phyloP scores from a whole-genome alignment of 805 yeast genomes.

The Jamesozyma spencerorum region DNA sequence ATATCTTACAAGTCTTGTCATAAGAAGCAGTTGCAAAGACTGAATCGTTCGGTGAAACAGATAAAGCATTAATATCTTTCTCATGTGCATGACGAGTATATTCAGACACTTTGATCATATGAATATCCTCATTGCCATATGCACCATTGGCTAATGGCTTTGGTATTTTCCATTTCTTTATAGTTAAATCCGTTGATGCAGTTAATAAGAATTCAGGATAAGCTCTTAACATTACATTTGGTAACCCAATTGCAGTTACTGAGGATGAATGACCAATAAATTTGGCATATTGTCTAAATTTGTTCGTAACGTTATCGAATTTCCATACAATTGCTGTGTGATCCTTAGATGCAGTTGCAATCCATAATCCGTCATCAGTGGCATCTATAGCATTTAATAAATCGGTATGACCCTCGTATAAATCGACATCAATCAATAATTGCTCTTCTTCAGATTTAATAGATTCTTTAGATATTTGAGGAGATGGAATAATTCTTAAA shows the following conservation, averaged over 20 bases:
- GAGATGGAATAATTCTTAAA: constrained; percentile 54
- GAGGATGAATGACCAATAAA: constrained; percentile 84
- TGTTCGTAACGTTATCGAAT: constrained; percentile 37
- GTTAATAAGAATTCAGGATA: constrained; percentile 68
- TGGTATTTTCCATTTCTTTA: constrained; percentile 78
- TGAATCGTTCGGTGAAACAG: constrained; percentile 84
- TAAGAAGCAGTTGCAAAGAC: constrained; percentile 88
- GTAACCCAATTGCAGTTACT: constrained; percentile 72
- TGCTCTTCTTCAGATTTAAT: constrained; percentile 2
- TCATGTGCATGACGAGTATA: constrained; percentile 96
- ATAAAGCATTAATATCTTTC: constrained; percentile 85
- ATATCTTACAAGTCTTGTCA: constrained; percentile 83
- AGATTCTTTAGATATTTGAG: not conserved
- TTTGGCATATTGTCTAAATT: constrained; percentile 42
- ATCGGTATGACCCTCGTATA: constrained; percentile 78
- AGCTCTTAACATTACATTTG: constrained; percentile 38
- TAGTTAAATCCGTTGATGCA: constrained; percentile 75
- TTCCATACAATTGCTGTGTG: constrained; percentile 78
- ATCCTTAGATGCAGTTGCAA: constrained; percentile 89
- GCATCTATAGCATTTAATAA: constrained; percentile 72
- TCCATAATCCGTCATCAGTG: constrained; percentile 75
- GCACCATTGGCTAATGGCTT: constrained; percentile 20
- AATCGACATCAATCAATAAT: constrained; percentile 46
- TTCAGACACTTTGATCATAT: constrained; percentile 50
- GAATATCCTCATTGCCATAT: constrained; percentile 14